Base-by-base conservation (phyloP, 257 asterid species). In the Ligustrum vulgare region DNA sequence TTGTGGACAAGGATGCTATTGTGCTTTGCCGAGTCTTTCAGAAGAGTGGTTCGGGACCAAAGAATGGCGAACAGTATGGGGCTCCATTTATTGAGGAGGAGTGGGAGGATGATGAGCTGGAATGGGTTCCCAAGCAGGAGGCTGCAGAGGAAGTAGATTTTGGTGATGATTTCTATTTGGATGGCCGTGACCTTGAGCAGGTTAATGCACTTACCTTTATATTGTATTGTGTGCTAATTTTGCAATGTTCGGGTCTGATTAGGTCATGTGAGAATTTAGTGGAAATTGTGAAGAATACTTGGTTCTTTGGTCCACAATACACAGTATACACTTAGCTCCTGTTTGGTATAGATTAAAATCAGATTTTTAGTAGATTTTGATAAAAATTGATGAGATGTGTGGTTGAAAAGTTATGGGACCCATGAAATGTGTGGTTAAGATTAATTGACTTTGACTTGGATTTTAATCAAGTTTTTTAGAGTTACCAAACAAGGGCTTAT, bases 21-120 rank as follows among this genome's bases (percentile, higher is more conserved):
- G 98, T 94, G 78, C 80, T 94, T 58, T 91, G 97, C 79, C 89
- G 97, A 81, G 89, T 94, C 74, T 91, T 92, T 81, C 98, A 94
- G 85, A 94, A 94, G 84, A 94, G 98, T 92, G 98, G 98, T 65
- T 73, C 98, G 0, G 98, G 98, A 71, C 97, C 98, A 34, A 94
- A 90, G 89, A 94, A 94, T 78, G 98, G 97, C 51, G 98, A 91
- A 80, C 93, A 87, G 78, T 94, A 94, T 76, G 98, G 98, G 39
- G 98, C 98, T 64, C 98, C 98, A 16, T 86, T 90, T 71, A 77
- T 88, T 28, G 97, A 89, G 80, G 97, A 92, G 86, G 98, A 94
- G 66, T 94, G 98, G 98, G 97, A 91, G 81, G 83, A 82, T 3
- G 91, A 89, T 51, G 97, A 83, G 70, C 74, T 83, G 69, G 90